These are phyloP conservation scores for Plasmodium vivax DNA, from an alignment of 169 alveolate genomes.

Conservation along the genomic window DNA sequence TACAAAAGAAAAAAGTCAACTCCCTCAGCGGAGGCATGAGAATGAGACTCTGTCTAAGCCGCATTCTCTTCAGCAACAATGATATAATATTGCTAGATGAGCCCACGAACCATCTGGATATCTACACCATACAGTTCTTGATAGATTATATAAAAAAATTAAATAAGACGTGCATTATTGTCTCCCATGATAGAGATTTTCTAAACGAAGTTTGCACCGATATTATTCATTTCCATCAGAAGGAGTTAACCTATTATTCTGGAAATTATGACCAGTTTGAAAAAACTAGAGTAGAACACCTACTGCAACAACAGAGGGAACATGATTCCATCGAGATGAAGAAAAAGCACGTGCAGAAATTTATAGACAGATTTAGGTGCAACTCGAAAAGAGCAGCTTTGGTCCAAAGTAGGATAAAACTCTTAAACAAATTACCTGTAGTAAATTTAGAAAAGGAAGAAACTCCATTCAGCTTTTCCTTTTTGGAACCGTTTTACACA, in stretches of 20 bases:
- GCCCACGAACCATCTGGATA: constrained; percentile 85
- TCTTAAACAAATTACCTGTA: constrained; percentile 93
- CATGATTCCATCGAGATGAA: constrained; percentile 91
- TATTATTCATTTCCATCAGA: constrained; percentile 93
- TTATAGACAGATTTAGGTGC: constrained; percentile 95
- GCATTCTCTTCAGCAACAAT: constrained; percentile 89
- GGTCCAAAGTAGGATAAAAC: constrained; percentile 96
- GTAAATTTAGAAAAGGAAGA: constrained; percentile 95
- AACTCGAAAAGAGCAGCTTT: constrained; percentile 95
- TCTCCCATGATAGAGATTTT: constrained; percentile 97
- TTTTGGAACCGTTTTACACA: constrained; percentile 90
- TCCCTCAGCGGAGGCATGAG: constrained; percentile 92
- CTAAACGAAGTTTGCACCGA: constrained; percentile 95
- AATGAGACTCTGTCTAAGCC: constrained; percentile 84
- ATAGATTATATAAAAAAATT: constrained; percentile 92
- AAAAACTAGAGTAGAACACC: constrained; percentile 90
- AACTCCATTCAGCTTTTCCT: constrained; percentile 95
- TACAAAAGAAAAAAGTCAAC: constrained; percentile 87
- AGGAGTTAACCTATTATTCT: constrained; percentile 89
- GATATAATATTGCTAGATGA: constrained; percentile 82
- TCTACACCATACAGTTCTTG: constrained; percentile 91
- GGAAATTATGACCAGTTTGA: constrained; percentile 97
- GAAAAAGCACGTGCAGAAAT: constrained; percentile 94
- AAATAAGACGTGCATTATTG: constrained; percentile 94
- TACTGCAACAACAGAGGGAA: constrained; percentile 89